Percentiles rank a stretch among this genome's conserved stretches.
Conservation (phyloP, 2,329 filamentous ascomycete genomes). For the Claviceps arundinis region DNA sequence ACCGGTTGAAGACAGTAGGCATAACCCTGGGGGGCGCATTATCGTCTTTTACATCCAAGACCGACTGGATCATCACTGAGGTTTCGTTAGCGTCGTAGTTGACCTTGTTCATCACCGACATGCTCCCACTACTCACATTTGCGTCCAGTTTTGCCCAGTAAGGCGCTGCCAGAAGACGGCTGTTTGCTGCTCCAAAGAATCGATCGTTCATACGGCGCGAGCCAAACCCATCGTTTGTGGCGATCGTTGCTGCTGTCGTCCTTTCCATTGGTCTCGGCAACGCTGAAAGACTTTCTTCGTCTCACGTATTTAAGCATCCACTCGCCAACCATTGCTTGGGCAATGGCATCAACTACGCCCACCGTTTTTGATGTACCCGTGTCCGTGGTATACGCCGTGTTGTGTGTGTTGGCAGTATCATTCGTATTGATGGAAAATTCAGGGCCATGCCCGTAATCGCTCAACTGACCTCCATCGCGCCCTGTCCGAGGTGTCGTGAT, state of each 20-base stretch:
- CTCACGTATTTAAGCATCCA: conserved; percentile 92
- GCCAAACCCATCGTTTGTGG: conserved; percentile 97
- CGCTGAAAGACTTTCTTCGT: conserved; percentile 79
- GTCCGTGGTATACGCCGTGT: conserved; percentile 29
- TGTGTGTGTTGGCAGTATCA: conserved; percentile 35
- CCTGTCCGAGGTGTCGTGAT: conserved; percentile 47
- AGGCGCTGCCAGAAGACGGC: conserved; percentile 70
- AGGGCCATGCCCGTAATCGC: conserved; percentile 36
- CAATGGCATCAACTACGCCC: conserved; percentile 88
- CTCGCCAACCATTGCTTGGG: conserved; percentile 95
- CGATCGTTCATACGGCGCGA: conserved; percentile 88
- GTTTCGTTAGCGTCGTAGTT: conserved; percentile 15
- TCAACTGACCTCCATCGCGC: conserved; percentile 21
- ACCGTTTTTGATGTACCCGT: conserved; percentile 52
- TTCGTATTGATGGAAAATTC: conserved; percentile 42
- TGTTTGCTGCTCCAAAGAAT: conserved; percentile 99
- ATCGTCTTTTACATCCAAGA: conserved; percentile 91
- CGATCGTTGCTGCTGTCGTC: conserved; percentile 64
- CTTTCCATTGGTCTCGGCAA: conserved; percentile 51
- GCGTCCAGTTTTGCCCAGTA: conserved; percentile 87
- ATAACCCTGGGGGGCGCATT: conserved; percentile 66
- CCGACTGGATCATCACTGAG: conserved; percentile 83
- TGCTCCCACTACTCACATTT: conserved; percentile 56
- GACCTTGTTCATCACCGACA: not conserved
- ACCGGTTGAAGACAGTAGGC: conserved; percentile 66